Evolutionary conservation across 768 basidiomycete genomes (phyloP), one percentile per base, ranked within the genome.

Genomic region (Dioszegia crocea): DNA sequence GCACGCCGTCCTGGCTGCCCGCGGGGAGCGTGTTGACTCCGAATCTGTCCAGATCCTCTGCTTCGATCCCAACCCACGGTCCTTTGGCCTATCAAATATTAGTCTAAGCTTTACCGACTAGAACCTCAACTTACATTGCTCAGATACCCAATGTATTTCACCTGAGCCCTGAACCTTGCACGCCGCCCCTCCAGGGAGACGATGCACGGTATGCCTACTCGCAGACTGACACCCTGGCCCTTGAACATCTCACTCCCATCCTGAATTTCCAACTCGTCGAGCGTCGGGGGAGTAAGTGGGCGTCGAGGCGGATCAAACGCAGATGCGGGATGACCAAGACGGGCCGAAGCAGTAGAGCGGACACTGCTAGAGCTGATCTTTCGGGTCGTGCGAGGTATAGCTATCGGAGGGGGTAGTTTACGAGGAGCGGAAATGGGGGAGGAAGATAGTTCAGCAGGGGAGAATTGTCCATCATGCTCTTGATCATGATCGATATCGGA

Each of bases 191-290:
- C 19, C 5, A 71, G 57, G 0, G 61, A 64, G 14, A 76, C 73
- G 11, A 76, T 69, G 56, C 75, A 76, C 6, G 75, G 73, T 46
- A 76, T 70, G 17, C 75, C 73, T 9, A 74, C 56, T 6, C 59
- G 19, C 10, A 76, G 59, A 10, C 27, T 47, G 8, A 74, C 57
- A 4, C 75, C 67, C n/a, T 45, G 44, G 3, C 61, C 60, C 6
- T 27, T 27, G 41, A 64, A 66, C 3, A 60, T 53, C 12, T 36
- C 47, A 6, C 36, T 59, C 11, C 62, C 68, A 26, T 69, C 67
- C 27, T 39, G 36, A 3, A 66, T 61, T 29, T 50, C 40, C 27
- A 48, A 23, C 45, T 58, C 29, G 10, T 56, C 24, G 21, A 58
- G 48, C 9, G 19, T 26, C 2, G 29, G 23, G 0, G 56, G 60